phyloP scores from a whole-genome alignment of 768 basidiomycete species.

The Neoboletus subvelutipes region DNA sequence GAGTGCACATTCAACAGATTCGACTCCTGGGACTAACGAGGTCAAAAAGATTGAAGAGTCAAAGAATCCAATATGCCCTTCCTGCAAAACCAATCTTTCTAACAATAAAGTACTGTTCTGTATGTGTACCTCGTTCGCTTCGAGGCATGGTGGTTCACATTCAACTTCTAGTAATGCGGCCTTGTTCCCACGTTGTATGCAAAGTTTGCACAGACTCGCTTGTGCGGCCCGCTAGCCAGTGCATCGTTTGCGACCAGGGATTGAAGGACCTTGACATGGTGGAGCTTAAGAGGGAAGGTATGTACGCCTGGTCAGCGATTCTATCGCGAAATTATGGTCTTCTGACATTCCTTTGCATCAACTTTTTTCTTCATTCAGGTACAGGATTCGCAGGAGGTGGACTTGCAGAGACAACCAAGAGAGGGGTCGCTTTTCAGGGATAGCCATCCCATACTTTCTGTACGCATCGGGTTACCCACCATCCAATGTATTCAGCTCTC shows the following conservation, averaged over 20 bases:
- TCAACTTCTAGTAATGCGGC: slow-evolving; percentile 60
- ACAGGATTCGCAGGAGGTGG: slow-evolving; percentile 97
- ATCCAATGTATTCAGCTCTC: background rate
- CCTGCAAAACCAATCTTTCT: slow-evolving; percentile 82
- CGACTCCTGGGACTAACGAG: slow-evolving; percentile 37
- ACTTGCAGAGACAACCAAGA: slow-evolving; percentile 80
- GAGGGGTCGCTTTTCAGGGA: slow-evolving; percentile 85
- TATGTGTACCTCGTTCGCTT: slow-evolving; percentile 37
- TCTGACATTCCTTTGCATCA: background rate
- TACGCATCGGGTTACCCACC: slow-evolving; percentile 1
- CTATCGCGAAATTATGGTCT: background rate
- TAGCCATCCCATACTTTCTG: slow-evolving; percentile 30
- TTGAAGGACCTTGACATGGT: slow-evolving; percentile 73
- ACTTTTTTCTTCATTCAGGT: slow-evolving; percentile 42
- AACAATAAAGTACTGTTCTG: slow-evolving; percentile 72
- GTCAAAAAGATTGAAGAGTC: slow-evolving; percentile 51
- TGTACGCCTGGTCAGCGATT: slow-evolving; percentile 13
- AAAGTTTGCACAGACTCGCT: slow-evolving; percentile 89
- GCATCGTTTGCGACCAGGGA: slow-evolving; percentile 78
- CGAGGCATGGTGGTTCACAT: background rate
- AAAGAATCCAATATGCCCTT: slow-evolving; percentile 74
- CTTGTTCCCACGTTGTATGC: slow-evolving; percentile 91
- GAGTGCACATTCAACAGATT: slow-evolving; percentile 38
- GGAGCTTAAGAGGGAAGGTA: slow-evolving; percentile 87
- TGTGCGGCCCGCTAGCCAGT: slow-evolving; percentile 73